A percentile compares a stretch with the other conserved stretches of the same genome.
These are phyloP conservation scores for Biscutella laevigata DNA, from an alignment of 441 rosid species.

Conservation along the genomic window DNA sequence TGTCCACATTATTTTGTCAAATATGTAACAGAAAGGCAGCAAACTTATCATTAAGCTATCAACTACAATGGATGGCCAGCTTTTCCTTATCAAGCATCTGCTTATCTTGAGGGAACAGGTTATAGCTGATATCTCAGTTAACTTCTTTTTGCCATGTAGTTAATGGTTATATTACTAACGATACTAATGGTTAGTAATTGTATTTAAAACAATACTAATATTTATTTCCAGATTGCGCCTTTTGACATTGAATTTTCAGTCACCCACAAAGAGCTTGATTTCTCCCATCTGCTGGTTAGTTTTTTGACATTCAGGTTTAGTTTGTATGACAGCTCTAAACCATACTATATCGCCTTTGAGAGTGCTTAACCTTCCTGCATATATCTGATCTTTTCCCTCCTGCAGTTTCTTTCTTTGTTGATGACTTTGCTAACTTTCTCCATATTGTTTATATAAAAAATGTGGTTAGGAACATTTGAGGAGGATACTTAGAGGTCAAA, in stretches of 20 bases:
- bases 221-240: conserved; percentile 68
- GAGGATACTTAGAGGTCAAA: conserved; percentile 93
- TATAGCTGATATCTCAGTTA: conserved; percentile 19
- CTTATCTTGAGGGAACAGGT: conserved; percentile 94
- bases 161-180: too few species aligned
- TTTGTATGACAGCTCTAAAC: conserved; percentile 8
- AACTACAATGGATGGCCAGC: conserved; percentile 81
- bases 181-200: too few species aligned
- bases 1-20: conserved; percentile 12
- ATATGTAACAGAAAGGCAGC: conserved; percentile 70
- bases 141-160: too few species aligned
- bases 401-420: conserved; percentile 8
- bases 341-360: neutral
- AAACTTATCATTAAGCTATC: conserved; percentile 71
- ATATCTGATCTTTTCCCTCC: neutral
- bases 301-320: conserved; percentile 10
- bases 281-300: conserved; percentile 95
- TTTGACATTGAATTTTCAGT: conserved; percentile 94
- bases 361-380: neutral
- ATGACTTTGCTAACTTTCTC: neutral
- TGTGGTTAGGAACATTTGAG: conserved; percentile 71
- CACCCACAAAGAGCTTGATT: conserved; percentile 95
- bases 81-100: conserved; percentile 88
- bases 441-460: neutral
- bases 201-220: conserved; percentile 8